A percentile compares a stretch with the other conserved stretches of the same genome.
phyloP scores from a whole-genome alignment of 2,329 filamentous ascomycete genomes.

The Fusarium nygamai region DNA sequence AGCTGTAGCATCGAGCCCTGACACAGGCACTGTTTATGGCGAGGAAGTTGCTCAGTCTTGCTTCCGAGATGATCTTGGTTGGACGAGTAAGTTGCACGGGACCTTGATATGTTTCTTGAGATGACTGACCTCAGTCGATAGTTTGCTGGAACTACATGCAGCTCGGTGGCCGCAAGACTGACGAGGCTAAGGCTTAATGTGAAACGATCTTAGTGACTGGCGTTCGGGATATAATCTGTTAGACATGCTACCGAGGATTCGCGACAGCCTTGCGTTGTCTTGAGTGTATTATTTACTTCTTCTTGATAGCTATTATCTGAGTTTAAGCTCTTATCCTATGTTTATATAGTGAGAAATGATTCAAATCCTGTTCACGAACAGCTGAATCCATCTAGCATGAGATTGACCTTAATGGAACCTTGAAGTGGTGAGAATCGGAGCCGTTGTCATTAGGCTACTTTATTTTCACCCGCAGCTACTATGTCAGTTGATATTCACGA shows the following conservation, averaged over 20 bases:
- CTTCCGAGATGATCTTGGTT: slow-evolving; percentile 75
- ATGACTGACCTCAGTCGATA: slow-evolving; percentile 43
- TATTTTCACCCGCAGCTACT: not conserved
- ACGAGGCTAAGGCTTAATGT: slow-evolving; percentile 38
- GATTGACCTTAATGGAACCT: not conserved
- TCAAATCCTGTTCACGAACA: not conserved
- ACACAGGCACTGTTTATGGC: slow-evolving; percentile 66
- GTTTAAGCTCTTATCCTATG: not conserved
- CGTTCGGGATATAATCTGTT: slow-evolving; percentile 31
- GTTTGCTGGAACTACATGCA: slow-evolving; percentile 67
- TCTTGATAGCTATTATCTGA: not conserved
- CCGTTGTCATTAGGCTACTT: not conserved
- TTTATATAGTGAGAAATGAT: not conserved
- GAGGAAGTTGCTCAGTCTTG: slow-evolving; percentile 70
- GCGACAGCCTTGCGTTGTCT: not conserved
- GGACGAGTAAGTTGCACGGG: slow-evolving; percentile 61
- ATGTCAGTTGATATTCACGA: not conserved
- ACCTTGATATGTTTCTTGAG: no score
- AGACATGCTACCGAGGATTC: not conserved
- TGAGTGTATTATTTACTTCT: not conserved
- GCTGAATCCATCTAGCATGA: not conserved
- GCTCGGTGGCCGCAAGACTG: slow-evolving; percentile 51
- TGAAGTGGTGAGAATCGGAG: not conserved
- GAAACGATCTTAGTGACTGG: slow-evolving; percentile 15
- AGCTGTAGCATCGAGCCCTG: slow-evolving; percentile 70